Conservation (phyloP, 176 grass and related monocot species). For the Aegilops tauschii region DNA sequence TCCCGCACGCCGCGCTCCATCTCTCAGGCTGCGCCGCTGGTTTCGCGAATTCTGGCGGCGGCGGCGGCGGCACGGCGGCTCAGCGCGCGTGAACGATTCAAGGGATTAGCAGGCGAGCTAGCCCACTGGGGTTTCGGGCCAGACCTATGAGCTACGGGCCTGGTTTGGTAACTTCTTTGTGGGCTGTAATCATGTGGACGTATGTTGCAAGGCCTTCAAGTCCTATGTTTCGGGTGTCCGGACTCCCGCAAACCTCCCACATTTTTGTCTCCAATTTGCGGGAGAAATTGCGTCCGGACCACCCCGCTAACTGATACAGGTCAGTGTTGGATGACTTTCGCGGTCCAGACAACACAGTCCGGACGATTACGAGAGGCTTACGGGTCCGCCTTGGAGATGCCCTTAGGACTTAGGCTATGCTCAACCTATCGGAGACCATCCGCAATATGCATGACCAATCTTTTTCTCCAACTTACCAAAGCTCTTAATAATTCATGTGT, state of each 20-base stretch:
- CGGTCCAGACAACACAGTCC: no score
- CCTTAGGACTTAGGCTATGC: neutral
- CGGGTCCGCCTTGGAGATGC: no score
- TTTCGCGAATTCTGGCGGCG: constrained; percentile 1
- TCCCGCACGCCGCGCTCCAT: constrained; percentile 59
- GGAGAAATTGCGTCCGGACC: no score
- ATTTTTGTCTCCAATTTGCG: no score
- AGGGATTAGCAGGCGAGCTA: neutral
- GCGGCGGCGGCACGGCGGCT: neutral
- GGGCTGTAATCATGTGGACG: no score
- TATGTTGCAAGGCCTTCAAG: no score
- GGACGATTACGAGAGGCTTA: no score
- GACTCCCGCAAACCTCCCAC: no score
- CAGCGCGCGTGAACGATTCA: neutral
- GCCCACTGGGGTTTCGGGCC: neutral
- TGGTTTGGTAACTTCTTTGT: neutral
- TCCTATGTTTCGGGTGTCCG: no score
- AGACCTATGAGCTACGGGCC: neutral
- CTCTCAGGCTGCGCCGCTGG: constrained; percentile 27
- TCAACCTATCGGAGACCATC: neutral
- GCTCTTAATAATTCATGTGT: neutral
- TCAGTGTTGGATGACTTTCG: no score
- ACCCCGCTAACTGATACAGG: no score
- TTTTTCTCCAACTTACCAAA: neutral
- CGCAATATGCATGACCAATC: neutral